Conservation (phyloP, 2,329 filamentous ascomycete genomes). For the Thielaviopsis cerberus region DNA sequence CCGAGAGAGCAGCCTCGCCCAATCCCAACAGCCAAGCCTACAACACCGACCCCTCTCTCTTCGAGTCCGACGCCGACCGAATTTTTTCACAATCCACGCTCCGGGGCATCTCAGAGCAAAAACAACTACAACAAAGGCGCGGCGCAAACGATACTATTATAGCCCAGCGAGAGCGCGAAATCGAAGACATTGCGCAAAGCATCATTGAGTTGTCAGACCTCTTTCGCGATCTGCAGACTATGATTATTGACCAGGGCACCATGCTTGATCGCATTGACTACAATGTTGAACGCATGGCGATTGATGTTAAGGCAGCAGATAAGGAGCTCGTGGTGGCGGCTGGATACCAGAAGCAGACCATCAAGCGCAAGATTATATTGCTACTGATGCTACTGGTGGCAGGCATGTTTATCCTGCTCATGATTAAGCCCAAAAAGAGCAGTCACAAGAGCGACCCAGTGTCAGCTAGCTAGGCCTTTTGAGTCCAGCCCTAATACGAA, state of each 20-base stretch:
- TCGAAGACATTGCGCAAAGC: slow-evolving; percentile 92
- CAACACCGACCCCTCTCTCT: slow-evolving; percentile 60
- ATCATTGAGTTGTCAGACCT: slow-evolving; percentile 95
- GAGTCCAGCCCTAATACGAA: background rate
- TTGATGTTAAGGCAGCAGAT: slow-evolving; percentile 79
- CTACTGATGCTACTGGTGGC: slow-evolving; percentile 69
- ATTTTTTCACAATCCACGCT: slow-evolving; percentile 80
- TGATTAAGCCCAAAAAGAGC: slow-evolving; percentile 57
- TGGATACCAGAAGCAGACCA: slow-evolving; percentile 71
- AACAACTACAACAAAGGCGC: slow-evolving; percentile 29
- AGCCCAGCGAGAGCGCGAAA: slow-evolving; percentile 81
- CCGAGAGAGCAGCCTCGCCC: slow-evolving; percentile 19
- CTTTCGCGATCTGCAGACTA: slow-evolving; percentile 85
- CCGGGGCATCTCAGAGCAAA: slow-evolving; percentile 54
- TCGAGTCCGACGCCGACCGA: slow-evolving; percentile 86
- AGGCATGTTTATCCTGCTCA: slow-evolving; percentile 67
- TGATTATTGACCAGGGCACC: slow-evolving; percentile 85
- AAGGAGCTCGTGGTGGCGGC: slow-evolving; percentile 80
- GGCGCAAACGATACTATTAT: slow-evolving; percentile 60
- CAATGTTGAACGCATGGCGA: slow-evolving; percentile 90
- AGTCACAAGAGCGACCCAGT: slow-evolving; percentile 1
- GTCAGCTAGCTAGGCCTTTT: background rate
- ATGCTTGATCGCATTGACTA: slow-evolving; percentile 93
- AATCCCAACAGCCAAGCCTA: slow-evolving; percentile 25
- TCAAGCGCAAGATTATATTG: slow-evolving; percentile 83